Evolutionary conservation across 2,329 filamentous ascomycete species (phyloP).

Genomic region (Ilyonectria destructans): DNA sequence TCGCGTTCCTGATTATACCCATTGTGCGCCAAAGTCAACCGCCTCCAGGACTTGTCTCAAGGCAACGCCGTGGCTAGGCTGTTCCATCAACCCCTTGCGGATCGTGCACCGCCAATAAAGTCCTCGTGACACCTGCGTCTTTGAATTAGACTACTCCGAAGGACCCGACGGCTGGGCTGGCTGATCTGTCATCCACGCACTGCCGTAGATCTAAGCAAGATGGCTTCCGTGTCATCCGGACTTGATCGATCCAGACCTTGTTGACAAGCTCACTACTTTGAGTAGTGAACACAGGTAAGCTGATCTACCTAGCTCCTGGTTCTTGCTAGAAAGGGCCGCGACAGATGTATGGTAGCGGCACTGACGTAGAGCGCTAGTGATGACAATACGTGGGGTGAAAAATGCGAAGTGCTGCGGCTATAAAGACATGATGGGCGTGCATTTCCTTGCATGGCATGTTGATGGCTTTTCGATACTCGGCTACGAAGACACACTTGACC

Average conservation of each 20-base stretch:
- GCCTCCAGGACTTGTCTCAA: background rate
- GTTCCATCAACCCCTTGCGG: too few relatives aligned
- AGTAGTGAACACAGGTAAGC: background rate
- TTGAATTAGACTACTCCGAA: background rate
- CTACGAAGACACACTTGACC: background rate
- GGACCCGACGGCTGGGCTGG: background rate
- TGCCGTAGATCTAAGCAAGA: background rate
- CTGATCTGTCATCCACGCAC: background rate
- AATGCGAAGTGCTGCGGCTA: background rate
- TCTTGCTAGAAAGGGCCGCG: background rate
- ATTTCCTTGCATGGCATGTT: background rate
- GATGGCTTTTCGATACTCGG: background rate
- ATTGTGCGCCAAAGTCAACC: background rate
- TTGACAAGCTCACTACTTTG: background rate
- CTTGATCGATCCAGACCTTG: background rate
- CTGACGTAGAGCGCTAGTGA: too few relatives aligned
- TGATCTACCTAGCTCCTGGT: background rate
- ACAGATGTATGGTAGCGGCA: background rate
- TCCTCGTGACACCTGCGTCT: background rate
- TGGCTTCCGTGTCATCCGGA: background rate
- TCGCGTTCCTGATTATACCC: constrained; percentile 11
- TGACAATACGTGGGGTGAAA: background rate
- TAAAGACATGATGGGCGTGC: background rate
- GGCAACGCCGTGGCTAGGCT: background rate
- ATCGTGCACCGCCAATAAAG: background rate